These are phyloP conservation scores for Haplosporangium sp. DNA, from an alignment of 371 early-diverging fungal genomes.

Conservation along the genomic window DNA sequence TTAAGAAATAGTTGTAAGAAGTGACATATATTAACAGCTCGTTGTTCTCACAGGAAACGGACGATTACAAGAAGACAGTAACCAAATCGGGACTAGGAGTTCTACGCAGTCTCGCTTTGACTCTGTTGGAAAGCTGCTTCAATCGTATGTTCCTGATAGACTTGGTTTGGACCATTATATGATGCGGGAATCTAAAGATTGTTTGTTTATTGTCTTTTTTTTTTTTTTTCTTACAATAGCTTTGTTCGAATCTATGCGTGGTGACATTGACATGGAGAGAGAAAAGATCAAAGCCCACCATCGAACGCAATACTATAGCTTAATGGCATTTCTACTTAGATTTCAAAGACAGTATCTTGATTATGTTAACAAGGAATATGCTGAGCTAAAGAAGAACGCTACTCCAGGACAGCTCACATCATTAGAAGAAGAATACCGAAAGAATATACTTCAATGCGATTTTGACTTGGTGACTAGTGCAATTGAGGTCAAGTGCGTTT, in stretches of 20 bases:
- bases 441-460: constrained; percentile 50
- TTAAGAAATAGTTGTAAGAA: not conserved
- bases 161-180: not conserved
- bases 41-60: constrained; percentile 23
- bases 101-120: constrained; percentile 30
- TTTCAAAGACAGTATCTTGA: constrained; percentile 54
- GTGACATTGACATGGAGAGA: constrained; percentile 72
- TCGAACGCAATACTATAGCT: constrained; percentile 43
- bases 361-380: constrained; percentile 20
- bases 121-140: constrained; percentile 70
- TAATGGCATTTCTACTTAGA: constrained; percentile 60
- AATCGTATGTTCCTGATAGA: constrained; percentile 61
- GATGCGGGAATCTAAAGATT: not conserved
- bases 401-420: not conserved
- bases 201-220: not conserved
- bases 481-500: constrained; percentile 63
- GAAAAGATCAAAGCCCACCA: constrained; percentile 67
- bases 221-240: constrained; percentile 53
- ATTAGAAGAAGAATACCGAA: constrained; percentile 23
- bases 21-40: not conserved
- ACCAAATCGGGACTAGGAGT: constrained; percentile 21
- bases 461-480: constrained; percentile 69
- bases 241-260: constrained; percentile 65
- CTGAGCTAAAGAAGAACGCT: constrained; percentile 26
- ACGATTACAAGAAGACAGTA: constrained; percentile 33